These are phyloP conservation scores for Leccinum arenicola DNA, from an alignment of 768 basidiomycete genomes.

Conservation along the genomic window DNA sequence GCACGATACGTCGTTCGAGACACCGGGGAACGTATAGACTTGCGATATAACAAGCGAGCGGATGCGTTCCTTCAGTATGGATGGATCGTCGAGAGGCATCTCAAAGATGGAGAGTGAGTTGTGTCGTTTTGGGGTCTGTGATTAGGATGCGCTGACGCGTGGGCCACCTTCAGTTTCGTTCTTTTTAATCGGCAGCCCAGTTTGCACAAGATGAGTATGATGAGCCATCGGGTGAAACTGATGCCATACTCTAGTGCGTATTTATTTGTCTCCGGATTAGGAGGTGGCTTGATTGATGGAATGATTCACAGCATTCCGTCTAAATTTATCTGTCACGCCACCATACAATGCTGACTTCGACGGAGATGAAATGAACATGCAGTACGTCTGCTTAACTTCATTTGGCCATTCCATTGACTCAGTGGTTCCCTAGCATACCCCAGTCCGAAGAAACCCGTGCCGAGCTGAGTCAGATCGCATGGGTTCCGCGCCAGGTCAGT, in stretches of 20 bases:
- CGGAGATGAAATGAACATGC: constrained; percentile 99
- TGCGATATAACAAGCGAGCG: constrained; percentile 93
- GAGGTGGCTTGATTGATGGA: constrained; percentile 18
- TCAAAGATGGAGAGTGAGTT: constrained; percentile 97
- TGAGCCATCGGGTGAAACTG: constrained; percentile 95
- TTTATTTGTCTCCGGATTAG: not conserved
- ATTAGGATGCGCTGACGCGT: not conserved
- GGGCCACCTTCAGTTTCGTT: constrained; percentile 17
- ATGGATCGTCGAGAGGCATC: constrained; percentile 96
- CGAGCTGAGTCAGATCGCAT: constrained; percentile 96
- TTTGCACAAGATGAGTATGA: constrained; percentile 99
- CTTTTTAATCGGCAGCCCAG: constrained; percentile 98
- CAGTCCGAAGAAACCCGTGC: constrained; percentile 98
- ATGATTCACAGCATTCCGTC: constrained; percentile 72
- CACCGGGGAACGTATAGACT: constrained; percentile 94
- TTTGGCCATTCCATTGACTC: constrained; percentile 7
- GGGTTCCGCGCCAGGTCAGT: constrained; percentile 92
- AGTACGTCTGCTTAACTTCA: constrained; percentile 56
- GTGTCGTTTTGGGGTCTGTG: not conserved
- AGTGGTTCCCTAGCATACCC: constrained; percentile 64
- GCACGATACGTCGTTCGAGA: constrained; percentile 97
- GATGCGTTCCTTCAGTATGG: constrained; percentile 96
- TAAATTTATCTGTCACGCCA: constrained; percentile 97
- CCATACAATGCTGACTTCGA: constrained; percentile 99
- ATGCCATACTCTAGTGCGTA: constrained; percentile 97